These are phyloP conservation scores for Purpureocillium lavendulum DNA, from an alignment of 2,329 filamentous ascomycete species.

Conservation along the genomic window DNA sequence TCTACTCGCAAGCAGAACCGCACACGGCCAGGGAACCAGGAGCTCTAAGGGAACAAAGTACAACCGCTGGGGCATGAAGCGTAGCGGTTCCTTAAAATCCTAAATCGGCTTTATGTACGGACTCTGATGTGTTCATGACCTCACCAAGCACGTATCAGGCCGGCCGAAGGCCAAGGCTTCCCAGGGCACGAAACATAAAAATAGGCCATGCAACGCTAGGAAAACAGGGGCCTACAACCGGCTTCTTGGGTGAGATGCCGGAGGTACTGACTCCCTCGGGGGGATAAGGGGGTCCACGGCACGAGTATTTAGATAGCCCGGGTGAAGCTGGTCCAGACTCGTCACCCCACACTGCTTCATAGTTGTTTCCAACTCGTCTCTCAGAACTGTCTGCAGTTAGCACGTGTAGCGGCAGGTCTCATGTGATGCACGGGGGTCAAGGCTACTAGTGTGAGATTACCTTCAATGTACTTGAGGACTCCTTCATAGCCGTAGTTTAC, in stretches of 20 bases:
- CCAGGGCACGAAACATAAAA: no score
- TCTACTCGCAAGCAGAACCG: no score
- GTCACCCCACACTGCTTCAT: slow-evolving; percentile 60
- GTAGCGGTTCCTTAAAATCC: no score
- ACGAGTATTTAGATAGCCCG: slow-evolving; percentile 51
- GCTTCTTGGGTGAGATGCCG: not conserved
- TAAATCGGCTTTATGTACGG: no score
- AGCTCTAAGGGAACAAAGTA: no score
- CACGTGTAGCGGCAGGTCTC: slow-evolving; percentile 14
- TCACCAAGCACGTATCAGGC: no score
- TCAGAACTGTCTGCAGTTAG: slow-evolving; percentile 20
- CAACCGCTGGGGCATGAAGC: no score
- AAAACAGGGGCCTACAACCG: no score
- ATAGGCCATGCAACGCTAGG: no score
- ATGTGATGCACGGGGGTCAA: not conserved
- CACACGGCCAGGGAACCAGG: no score
- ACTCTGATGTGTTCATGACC: no score
- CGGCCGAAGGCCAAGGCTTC: no score
- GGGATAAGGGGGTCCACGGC: slow-evolving; percentile 39
- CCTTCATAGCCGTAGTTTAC: slow-evolving; percentile 54
- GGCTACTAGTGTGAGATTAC: slow-evolving; percentile 29
- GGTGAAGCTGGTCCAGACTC: slow-evolving; percentile 49
- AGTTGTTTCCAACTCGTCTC: slow-evolving; percentile 55
- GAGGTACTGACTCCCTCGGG: not conserved
- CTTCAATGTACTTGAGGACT: slow-evolving; percentile 41